Evolutionary conservation across 768 basidiomycete species (phyloP).

Genomic region (Macrolepiota fuliginosa): DNA sequence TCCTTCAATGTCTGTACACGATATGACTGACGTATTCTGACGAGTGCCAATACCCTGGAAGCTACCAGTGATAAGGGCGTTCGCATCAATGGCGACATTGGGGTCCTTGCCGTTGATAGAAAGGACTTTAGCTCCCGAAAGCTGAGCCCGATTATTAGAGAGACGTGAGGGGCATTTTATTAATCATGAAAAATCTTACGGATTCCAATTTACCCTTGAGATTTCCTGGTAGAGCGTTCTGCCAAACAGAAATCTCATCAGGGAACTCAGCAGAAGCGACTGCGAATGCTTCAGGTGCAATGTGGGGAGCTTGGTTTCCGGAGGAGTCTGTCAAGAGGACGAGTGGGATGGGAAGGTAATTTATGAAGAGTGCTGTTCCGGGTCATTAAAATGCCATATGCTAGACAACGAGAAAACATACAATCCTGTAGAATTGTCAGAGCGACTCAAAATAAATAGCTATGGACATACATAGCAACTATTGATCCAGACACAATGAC

Average conservation of each 20-base stretch:
- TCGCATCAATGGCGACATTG: slow-evolving; percentile 47
- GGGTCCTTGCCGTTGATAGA: slow-evolving; percentile 52
- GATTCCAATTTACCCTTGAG: slow-evolving; percentile 47
- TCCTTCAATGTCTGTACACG: neutral
- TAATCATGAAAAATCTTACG: slow-evolving; percentile 24
- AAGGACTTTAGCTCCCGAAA: slow-evolving; percentile 53
- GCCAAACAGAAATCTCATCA: slow-evolving; percentile 54
- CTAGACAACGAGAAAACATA: slow-evolving; percentile 19
- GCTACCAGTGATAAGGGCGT: slow-evolving; percentile 47
- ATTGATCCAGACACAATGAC: slow-evolving; percentile 56
- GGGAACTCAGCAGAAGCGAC: slow-evolving; percentile 52
- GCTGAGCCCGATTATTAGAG: slow-evolving; percentile 17
- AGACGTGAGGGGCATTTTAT: neutral
- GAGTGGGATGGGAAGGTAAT: slow-evolving; percentile 50
- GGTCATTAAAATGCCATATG: neutral
- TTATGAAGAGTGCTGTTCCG: slow-evolving; percentile 36
- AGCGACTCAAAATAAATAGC: neutral
- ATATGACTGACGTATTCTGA: slow-evolving; percentile 40
- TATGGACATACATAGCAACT: slow-evolving; percentile 38
- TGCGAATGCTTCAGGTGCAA: slow-evolving; percentile 53
- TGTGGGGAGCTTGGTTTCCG: slow-evolving; percentile 48
- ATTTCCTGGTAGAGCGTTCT: slow-evolving; percentile 45
- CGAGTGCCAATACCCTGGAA: slow-evolving; percentile 52
- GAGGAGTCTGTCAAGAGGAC: slow-evolving; percentile 41
- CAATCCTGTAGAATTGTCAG: slow-evolving; percentile 30